Percentiles rank a stretch among this genome's conserved stretches.
Conservation (phyloP, 2,329 filamentous ascomycete species). For the Calonectria multiphialidica region DNA sequence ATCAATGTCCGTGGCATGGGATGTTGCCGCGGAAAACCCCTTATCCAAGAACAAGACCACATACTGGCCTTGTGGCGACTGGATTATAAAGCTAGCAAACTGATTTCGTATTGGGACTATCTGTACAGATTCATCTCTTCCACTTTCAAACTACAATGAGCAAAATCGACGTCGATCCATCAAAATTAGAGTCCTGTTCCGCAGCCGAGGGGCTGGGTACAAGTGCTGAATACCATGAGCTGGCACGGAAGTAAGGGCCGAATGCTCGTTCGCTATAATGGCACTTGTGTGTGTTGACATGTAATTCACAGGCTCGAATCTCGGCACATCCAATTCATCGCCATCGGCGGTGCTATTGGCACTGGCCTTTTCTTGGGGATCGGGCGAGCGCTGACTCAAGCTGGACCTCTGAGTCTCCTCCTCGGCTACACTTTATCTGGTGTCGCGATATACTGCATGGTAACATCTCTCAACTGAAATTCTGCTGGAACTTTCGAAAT, state of each 20-base stretch:
- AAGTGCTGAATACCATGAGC: neutral
- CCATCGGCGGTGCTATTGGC: neutral
- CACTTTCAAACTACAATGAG: neutral
- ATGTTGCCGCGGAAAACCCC: no score
- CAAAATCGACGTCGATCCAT: neutral
- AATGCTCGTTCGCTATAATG: neutral
- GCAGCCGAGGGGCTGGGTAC: neutral
- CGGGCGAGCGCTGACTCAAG: neutral
- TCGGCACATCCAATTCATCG: neutral
- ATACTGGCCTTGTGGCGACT: no score
- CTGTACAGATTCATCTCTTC: no score
- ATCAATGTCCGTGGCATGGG: no score
- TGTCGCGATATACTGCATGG: neutral
- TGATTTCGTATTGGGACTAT: no score
- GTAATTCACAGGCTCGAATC: neutral
- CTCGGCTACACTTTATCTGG: neutral
- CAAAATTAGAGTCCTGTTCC: neutral
- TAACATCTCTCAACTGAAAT: neutral
- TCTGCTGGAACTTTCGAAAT: neutral
- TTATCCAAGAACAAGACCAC: no score
- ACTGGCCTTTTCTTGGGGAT: neutral
- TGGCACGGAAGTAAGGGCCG: neutral
- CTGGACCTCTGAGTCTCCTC: neutral
- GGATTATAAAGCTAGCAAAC: no score
- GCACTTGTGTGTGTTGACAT: neutral